Evolutionary conservation across 2,329 filamentous ascomycete species (phyloP), one percentile per base, ranked within the genome.

Genomic region (Colletotrichum phormii): DNA sequence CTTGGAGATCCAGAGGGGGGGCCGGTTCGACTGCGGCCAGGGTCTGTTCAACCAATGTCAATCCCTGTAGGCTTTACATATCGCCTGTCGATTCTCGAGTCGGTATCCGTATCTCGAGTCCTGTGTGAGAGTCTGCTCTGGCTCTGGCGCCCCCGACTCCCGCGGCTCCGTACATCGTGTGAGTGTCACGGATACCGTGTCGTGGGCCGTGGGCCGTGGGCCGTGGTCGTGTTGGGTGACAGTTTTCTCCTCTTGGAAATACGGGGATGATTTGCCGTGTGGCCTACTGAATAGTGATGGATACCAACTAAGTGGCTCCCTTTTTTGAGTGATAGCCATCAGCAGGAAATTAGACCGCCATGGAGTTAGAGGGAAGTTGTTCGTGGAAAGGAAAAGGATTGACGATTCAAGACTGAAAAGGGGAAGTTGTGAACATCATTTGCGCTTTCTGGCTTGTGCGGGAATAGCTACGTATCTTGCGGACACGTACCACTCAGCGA

Each of bases 341-440:
- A 15, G 15, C 26, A 61, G 70, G 71, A 70, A 70, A 72, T 72
- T 72, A 70, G 64, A 35, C 61, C 35, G 71, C 49, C 35, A 60
- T 65, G 71, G 59, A 72, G 37, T 15, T 42, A 12, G 37, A 42
- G 37, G 37, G 37, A 15, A 42, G 42, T 24, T 22, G 26, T 64
- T 64, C 29, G 54, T 57, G 70, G 64, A 70, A 42, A 35, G 66
- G 55, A 57, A 53, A 70, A 60, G 49, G 66, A 72, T 70, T 61
- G 71, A 70, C 55, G 42, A 31, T 4, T 49, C 6, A 8, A 49
- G 46, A 49, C 54, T 64, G 54, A 72, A 72, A 72, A 60, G 70
- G 69, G 66, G 66, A 70, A 70, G 42, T 57, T 55, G 46, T 53
- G 65, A 49, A 64, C 33, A 72, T 64, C 65, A 64, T 37, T 62